These are phyloP conservation scores for Theobroma grandiflorum DNA, from an alignment of 441 rosid species.

Conservation along the genomic window DNA sequence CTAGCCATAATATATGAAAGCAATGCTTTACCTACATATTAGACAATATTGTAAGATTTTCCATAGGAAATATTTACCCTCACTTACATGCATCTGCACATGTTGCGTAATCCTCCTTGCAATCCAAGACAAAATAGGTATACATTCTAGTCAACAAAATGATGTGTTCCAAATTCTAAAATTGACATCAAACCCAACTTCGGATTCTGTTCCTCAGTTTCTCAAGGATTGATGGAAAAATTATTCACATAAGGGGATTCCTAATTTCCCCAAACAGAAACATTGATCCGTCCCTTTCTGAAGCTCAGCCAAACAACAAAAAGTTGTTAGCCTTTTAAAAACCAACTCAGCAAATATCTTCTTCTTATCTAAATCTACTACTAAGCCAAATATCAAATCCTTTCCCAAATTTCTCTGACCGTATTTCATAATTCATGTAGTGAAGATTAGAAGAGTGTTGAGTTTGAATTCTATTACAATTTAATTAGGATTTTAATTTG, in stretches of 20 bases:
- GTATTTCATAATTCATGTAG: background rate
- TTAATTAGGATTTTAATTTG: no score
- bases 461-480: no score
- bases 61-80: no score
- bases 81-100: background rate
- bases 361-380: background rate
- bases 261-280: background rate
- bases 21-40: no score
- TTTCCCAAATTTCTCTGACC: background rate
- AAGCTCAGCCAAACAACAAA: background rate
- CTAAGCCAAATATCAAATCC: background rate
- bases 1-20: no score
- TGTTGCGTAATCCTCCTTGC: background rate
- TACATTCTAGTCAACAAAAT: background rate
- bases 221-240: background rate
- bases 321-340: background rate
- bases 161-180: background rate
- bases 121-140: background rate
- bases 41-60: no score
- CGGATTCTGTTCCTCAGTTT: constrained; percentile 1
- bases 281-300: background rate
- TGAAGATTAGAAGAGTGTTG: background rate
- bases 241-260: background rate
- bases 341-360: background rate
- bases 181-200: constrained; percentile 15